Conservation (phyloP, 2,329 filamentous ascomycete genomes). For the Lecanosticta acicola region DNA sequence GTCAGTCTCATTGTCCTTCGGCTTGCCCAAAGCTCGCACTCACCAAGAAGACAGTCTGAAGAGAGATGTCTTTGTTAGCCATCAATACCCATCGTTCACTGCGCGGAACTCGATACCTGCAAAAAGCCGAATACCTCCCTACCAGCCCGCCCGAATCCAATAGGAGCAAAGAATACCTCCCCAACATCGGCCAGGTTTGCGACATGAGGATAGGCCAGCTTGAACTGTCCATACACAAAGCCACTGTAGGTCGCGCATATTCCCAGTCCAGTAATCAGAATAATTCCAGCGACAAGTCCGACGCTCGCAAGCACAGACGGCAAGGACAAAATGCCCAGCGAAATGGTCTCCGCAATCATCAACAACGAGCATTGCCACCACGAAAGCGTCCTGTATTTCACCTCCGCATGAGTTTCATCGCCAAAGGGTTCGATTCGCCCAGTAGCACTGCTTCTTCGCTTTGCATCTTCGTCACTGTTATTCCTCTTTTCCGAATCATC, state of each 20-base stretch:
- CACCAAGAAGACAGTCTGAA: slow-evolving; percentile 8
- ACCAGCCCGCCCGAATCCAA: slow-evolving; percentile 47
- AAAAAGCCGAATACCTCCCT: slow-evolving; percentile 59
- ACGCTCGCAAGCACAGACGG: slow-evolving; percentile 49
- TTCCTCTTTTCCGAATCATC: background rate
- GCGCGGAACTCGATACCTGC: too few relatives aligned
- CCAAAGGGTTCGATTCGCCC: slow-evolving; percentile 10
- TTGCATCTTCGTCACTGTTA: background rate
- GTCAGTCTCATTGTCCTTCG: background rate
- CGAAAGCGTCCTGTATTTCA: slow-evolving; percentile 48
- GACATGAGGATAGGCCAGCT: slow-evolving; percentile 44
- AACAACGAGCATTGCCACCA: slow-evolving; percentile 41
- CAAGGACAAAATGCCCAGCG: slow-evolving; percentile 54
- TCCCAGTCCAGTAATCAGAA: slow-evolving; percentile 51
- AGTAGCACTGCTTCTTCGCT: background rate
- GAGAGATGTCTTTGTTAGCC: slow-evolving; percentile 3
- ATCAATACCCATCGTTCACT: slow-evolving; percentile 1
- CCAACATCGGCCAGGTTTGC: slow-evolving; percentile 62
- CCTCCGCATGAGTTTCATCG: slow-evolving; percentile 24
- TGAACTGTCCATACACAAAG: slow-evolving; percentile 56
- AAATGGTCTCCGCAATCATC: slow-evolving; percentile 54
- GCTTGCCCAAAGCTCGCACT: background rate
- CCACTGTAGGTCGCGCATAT: slow-evolving; percentile 55
- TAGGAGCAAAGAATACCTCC: slow-evolving; percentile 45
- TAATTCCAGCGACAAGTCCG: slow-evolving; percentile 50